Evolutionary conservation across 2,329 filamentous ascomycete species (phyloP).

Genomic region (Ramichloridium luteum): DNA sequence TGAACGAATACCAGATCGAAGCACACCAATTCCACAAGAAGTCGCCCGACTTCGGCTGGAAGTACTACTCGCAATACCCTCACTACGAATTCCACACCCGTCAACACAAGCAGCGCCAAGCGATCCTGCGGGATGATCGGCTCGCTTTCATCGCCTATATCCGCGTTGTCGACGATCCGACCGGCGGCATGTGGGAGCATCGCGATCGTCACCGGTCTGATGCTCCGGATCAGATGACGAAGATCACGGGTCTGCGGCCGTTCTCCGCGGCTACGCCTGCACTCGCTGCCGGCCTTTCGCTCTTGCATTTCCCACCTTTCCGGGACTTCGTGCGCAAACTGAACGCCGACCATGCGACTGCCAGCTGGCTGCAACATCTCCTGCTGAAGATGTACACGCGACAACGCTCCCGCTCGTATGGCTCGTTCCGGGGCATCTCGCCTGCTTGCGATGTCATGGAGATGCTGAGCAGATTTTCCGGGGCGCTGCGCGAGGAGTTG

Average conservation of each 20-base stretch:
- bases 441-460: slow-evolving; percentile 15
- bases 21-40: slow-evolving; percentile 47
- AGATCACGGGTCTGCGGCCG: slow-evolving; percentile 45
- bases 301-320: slow-evolving; percentile 49
- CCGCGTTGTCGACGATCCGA: slow-evolving; percentile 48
- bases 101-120: slow-evolving; percentile 44
- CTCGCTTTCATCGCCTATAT: slow-evolving; percentile 51
- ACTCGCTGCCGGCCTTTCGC: slow-evolving; percentile 42
- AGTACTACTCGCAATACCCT: slow-evolving; percentile 44
- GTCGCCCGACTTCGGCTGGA: slow-evolving; percentile 52
- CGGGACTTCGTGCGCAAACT: slow-evolving; percentile 42
- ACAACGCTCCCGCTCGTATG: slow-evolving; percentile 11
- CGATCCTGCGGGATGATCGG: slow-evolving; percentile 48
- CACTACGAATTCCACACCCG: slow-evolving; percentile 47
- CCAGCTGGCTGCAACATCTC: slow-evolving; percentile 12
- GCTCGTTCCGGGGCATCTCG: slow-evolving; percentile 3
- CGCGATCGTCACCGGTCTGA: slow-evolving; percentile 4
- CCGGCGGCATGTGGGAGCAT: slow-evolving; percentile 50
- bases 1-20: slow-evolving; percentile 43
- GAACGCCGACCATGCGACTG: slow-evolving; percentile 2
- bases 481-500: slow-evolving; percentile 9
- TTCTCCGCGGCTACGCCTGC: slow-evolving; percentile 24
- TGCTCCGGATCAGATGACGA: slow-evolving; percentile 28
- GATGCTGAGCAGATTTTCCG: slow-evolving; percentile 12
- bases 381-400: slow-evolving; percentile 21